phyloP scores from a whole-genome alignment of 2,329 filamentous ascomycete species.

The Dissoconium aciculare region DNA sequence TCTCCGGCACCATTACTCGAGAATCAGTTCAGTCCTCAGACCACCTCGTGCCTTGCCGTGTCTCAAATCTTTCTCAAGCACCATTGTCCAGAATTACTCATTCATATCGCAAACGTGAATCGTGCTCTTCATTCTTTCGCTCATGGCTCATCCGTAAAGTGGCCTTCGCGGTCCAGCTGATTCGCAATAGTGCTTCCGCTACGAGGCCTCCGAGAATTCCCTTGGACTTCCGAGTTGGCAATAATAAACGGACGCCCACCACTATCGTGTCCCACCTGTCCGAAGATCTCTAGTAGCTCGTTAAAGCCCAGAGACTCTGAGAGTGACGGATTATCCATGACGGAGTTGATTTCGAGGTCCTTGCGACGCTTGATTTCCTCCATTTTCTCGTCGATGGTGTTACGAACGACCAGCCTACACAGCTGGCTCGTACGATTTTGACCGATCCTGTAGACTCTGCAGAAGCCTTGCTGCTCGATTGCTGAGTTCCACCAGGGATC shows the following conservation, averaged over 20 bases:
- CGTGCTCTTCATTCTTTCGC: no score
- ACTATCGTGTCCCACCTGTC: constrained; percentile 25
- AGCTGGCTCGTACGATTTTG: constrained; percentile 47
- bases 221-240: constrained; percentile 24
- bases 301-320: constrained; percentile 22
- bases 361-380: constrained; percentile 43
- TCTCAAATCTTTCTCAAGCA: no score
- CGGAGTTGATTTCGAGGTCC: constrained; percentile 26
- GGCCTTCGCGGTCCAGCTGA: no score
- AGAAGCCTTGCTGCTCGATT: constrained; percentile 32
- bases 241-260: constrained; percentile 29
- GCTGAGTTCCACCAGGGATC: constrained; percentile 44
- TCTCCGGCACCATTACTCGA: no score
- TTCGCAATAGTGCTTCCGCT: no score
- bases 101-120: no score
- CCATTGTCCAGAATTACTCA: no score
- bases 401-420: constrained; percentile 40
- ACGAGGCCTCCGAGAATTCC: no score
- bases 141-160: no score
- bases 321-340: constrained; percentile 29
- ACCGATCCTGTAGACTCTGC: constrained; percentile 49
- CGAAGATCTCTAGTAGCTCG: constrained; percentile 35
- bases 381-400: constrained; percentile 45
- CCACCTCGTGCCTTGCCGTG: no score
- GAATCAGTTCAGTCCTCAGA: no score